These are phyloP conservation scores for Trichoderma gracile DNA, from an alignment of 2,329 filamentous ascomycete species.

Conservation along the genomic window DNA sequence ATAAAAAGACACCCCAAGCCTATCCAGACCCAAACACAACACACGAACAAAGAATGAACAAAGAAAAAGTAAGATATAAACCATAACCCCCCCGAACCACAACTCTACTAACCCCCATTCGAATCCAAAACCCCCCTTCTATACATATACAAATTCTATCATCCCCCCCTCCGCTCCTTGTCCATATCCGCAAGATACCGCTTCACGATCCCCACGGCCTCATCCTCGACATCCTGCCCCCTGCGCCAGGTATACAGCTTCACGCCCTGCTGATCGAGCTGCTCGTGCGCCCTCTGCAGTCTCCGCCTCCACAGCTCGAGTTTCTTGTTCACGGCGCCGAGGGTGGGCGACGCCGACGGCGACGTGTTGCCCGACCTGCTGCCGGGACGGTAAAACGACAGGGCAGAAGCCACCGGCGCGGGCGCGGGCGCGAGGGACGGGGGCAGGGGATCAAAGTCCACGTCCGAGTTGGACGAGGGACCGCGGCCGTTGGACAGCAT, in stretches of 20 bases:
- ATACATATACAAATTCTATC: neutral
- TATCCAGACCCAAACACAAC: neutral
- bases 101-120: neutral
- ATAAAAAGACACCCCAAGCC: neutral
- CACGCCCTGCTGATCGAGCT: conserved; percentile 65
- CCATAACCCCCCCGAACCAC: too few species aligned
- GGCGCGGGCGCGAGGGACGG: conserved; percentile 32
- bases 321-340: conserved; percentile 61
- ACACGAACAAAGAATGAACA: neutral
- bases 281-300: conserved; percentile 63
- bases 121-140: neutral
- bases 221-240: conserved; percentile 67
- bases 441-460: conserved; percentile 46
- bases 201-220: conserved; percentile 65
- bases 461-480: conserved; percentile 42
- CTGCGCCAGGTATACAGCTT: conserved; percentile 71
- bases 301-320: conserved; percentile 71
- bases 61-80: neutral
- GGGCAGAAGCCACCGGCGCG: conserved; percentile 26
- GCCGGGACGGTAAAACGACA: conserved; percentile 33
- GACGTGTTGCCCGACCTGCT: conserved; percentile 38
- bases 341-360: conserved; percentile 40
- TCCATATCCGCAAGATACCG: conserved; percentile 51
- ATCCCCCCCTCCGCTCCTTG: conserved; percentile 23
- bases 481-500: conserved; percentile 35